phyloP scores from a whole-genome alignment of 164 flowering plant species.

The Magnolia officinalis region DNA sequence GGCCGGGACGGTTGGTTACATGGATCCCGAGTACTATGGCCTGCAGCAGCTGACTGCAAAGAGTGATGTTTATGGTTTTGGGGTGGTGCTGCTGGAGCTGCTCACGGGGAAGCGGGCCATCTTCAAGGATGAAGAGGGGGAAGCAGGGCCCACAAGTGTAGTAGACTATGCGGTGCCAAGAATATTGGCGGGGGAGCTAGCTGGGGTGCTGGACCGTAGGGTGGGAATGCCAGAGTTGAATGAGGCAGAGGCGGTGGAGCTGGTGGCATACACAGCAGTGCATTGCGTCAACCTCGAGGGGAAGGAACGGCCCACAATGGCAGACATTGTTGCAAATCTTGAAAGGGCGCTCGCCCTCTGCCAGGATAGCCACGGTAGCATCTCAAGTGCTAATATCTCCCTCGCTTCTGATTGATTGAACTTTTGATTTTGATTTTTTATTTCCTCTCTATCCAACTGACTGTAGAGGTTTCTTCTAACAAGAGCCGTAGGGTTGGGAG shows the following conservation, averaged over 20 bases:
- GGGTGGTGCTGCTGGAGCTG: conserved; percentile 81
- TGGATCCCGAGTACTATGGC: conserved; percentile 95
- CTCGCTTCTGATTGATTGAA: conserved; percentile 41
- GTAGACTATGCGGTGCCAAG: conserved; percentile 82
- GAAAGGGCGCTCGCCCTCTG: conserved; percentile 72
- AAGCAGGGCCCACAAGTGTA: conserved; percentile 54
- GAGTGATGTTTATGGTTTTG: conserved; percentile 95
- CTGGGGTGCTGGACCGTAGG: conserved; percentile 53
- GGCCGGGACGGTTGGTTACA: conserved; percentile 95
- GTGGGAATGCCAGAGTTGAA: conserved; percentile 60
- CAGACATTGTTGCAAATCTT: conserved; percentile 83
- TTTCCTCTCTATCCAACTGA: background rate
- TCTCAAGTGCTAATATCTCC: conserved; percentile 55
- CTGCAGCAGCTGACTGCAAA: conserved; percentile 82
- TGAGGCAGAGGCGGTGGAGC: conserved; percentile 85
- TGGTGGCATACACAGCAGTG: conserved; percentile 81
- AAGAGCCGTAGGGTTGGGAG: background rate
- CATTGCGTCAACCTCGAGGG: conserved; percentile 92
- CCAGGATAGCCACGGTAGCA: conserved; percentile 79
- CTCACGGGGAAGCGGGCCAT: conserved; percentile 88
- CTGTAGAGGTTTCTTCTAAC: background rate
- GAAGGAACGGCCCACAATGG: conserved; percentile 82
- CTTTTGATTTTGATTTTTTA: background rate
- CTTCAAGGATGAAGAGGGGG: conserved; percentile 51
- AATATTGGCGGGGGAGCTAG: conserved; percentile 61